Evolutionary conservation across 78 protist genomes (phyloP).

Genomic region (Tieghemostelium lacteum): DNA sequence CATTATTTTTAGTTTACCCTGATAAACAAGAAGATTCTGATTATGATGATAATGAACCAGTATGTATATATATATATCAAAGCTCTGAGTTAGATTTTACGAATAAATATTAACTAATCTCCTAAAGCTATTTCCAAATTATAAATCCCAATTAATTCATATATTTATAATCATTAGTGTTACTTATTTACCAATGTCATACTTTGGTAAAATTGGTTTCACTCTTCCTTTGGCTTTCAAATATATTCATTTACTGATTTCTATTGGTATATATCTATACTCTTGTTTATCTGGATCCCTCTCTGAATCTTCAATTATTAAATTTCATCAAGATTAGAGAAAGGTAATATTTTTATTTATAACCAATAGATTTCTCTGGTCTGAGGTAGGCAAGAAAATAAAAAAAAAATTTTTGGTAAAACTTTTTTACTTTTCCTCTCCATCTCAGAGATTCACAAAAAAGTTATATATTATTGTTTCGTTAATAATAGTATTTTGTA

Average conservation of each 20-base stretch:
- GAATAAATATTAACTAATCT: not conserved
- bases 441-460: not conserved
- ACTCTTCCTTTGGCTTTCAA: not conserved
- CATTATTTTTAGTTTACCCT: not conserved
- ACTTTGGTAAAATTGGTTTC: not conserved
- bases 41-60: not conserved
- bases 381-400: too few species aligned
- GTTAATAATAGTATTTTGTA: not conserved
- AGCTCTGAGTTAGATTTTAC: not conserved
- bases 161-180: not conserved
- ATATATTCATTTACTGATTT: not conserved
- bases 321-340: not conserved
- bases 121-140: not conserved
- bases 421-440: not conserved
- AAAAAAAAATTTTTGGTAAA: too few species aligned
- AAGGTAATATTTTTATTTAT: too few species aligned
- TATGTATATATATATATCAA: not conserved
- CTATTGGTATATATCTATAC: not conserved
- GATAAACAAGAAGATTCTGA: not conserved
- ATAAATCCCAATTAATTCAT: slow-evolving; percentile 2
- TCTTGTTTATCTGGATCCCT: not conserved
- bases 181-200: slow-evolving; percentile 13
- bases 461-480: too few species aligned
- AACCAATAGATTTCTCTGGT: too few species aligned
- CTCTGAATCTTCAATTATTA: not conserved